phyloP scores from a whole-genome alignment of 352 stramenopile genomes.

The Globisporangium nodosum region DNA sequence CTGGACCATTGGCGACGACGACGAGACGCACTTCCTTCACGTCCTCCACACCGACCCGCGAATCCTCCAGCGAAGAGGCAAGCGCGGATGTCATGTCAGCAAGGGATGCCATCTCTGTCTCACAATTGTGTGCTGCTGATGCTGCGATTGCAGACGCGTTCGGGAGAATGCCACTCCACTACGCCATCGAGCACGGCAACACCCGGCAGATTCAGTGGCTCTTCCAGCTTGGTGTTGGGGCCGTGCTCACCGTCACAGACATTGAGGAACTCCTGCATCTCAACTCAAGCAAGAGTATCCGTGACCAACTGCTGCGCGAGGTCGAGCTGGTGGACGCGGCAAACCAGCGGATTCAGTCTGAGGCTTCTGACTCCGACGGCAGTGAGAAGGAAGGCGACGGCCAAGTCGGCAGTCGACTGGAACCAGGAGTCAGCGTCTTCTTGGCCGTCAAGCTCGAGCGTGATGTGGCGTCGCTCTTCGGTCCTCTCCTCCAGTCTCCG shows the following conservation, averaged over 20 bases:
- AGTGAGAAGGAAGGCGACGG: not conserved
- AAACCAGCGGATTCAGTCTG: conserved; percentile 10
- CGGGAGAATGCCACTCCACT: conserved; percentile 40
- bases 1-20: conserved; percentile 14
- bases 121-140: not conserved
- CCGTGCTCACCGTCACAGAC: conserved; percentile 15
- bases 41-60: conserved; percentile 18
- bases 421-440: conserved; percentile 36
- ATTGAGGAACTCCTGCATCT: conserved; percentile 30
- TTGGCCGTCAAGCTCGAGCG: conserved; percentile 29
- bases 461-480: conserved; percentile 11
- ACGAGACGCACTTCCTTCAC: conserved; percentile 21
- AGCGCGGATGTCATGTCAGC: not conserved
- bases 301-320: conserved; percentile 26
- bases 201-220: conserved; percentile 28
- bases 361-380: not conserved
- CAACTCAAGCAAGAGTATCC: conserved; percentile 17
- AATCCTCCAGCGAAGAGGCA: conserved; percentile 24
- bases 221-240: conserved; percentile 23
- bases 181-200: conserved; percentile 39
- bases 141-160: conserved; percentile 23
- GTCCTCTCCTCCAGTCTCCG: conserved; percentile 26
- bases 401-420: not conserved
- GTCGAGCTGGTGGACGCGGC: conserved; percentile 32
- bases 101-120: not conserved